Conservation (phyloP, 148 eudicot genomes). For the Rhododendron williamsianum region DNA sequence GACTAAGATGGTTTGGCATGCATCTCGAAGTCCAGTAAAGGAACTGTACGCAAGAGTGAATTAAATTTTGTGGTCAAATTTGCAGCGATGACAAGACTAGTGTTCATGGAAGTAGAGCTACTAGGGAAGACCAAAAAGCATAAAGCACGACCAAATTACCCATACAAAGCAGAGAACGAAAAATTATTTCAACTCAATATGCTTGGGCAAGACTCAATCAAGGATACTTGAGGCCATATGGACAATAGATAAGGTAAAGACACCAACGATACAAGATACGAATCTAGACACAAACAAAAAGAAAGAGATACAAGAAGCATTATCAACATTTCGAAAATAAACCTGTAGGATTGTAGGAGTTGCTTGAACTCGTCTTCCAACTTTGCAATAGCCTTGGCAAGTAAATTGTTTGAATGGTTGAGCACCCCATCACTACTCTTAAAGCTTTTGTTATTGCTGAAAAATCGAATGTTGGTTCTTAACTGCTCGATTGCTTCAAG, state of each 20-base stretch:
- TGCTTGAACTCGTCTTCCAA: slow-evolving; percentile 95
- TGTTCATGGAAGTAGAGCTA: not conserved
- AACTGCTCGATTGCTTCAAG: slow-evolving; percentile 94
- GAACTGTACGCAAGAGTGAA: not conserved
- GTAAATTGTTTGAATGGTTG: slow-evolving; percentile 71
- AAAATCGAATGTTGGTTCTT: slow-evolving; percentile 66
- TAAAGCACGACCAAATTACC: not conserved
- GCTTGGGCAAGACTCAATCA: not conserved
- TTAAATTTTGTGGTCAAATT: not conserved
- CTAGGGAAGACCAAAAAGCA: not conserved
- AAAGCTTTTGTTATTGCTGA: slow-evolving; percentile 83
- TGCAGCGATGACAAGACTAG: not conserved
- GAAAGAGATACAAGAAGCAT: not conserved
- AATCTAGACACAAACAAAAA: not conserved
- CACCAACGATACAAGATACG: not conserved
- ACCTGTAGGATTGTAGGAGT: slow-evolving; percentile 79
- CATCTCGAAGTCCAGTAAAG: not conserved
- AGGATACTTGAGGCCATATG: not conserved
- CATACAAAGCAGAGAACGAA: not conserved
- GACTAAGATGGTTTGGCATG: not conserved
- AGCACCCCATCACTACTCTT: slow-evolving; percentile 86
- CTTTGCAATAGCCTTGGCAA: slow-evolving; percentile 84
- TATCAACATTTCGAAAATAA: slow-evolving; percentile 5
- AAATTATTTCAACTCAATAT: not conserved
- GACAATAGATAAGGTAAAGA: not conserved